Evolutionary conservation across 2,329 filamentous ascomycete genomes (phyloP).

Genomic region (Aspergillus amoenus): DNA sequence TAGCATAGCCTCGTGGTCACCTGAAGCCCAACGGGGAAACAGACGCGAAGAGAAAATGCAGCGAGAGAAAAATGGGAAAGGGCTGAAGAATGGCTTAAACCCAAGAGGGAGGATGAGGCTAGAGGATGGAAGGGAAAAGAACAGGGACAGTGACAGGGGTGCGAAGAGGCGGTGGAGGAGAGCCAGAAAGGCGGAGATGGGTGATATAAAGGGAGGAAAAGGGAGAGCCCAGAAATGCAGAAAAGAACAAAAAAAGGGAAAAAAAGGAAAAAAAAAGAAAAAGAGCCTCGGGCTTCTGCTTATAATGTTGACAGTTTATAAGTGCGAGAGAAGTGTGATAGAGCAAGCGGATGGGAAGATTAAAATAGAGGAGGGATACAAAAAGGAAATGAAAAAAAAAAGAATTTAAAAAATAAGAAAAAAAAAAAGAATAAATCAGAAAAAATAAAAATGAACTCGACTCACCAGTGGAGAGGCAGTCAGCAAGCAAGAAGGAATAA

Average conservation of each 20-base stretch:
- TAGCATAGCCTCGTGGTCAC: constrained; percentile 34
- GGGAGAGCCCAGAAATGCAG: constrained; percentile 15
- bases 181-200: constrained; percentile 17
- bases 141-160: constrained; percentile 12
- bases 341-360: background rate
- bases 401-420: background rate
- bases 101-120: constrained; percentile 13
- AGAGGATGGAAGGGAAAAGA: constrained; percentile 10
- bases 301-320: constrained; percentile 28
- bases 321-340: constrained; percentile 1
- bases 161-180: constrained; percentile 17
- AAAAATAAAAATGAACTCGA: constrained; percentile 14
- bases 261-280: constrained; percentile 16
- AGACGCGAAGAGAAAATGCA: background rate
- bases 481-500: constrained; percentile 16
- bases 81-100: constrained; percentile 13
- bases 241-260: constrained; percentile 14
- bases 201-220: constrained; percentile 14
- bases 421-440: constrained; percentile 2
- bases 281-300: constrained; percentile 26
- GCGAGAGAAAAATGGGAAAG: constrained; percentile 6
- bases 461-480: constrained; percentile 6
- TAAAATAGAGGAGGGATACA: background rate
- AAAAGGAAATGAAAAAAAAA: background rate
- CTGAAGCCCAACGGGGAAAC: constrained; percentile 18